Base-by-base conservation (phyloP, 176 grass and related monocot genomes). In the Alloteropsis semialata region DNA sequence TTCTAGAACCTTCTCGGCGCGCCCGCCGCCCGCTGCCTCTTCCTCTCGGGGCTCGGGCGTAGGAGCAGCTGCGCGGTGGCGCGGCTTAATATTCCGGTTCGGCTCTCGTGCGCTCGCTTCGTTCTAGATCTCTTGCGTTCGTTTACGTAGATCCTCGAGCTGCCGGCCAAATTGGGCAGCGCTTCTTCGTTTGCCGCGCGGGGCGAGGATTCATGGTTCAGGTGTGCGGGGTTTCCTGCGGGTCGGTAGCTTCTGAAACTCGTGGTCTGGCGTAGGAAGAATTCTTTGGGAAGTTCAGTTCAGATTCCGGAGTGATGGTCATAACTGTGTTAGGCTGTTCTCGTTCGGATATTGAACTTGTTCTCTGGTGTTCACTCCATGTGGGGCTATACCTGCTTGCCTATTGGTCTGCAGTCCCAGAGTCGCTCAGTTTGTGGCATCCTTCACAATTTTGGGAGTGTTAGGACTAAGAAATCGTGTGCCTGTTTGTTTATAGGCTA, bases 121-220 rank as follows among this genome's bases (percentile, higher is more conserved):
- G 66, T 49, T 64, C 37, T 65, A 84, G 81, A 84, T 84, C 74
- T 88, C 65, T n/a, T 12, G 34, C 18, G 21, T 50, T 76, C 11
- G 29, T 27, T 29, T 83, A 18, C 56, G 6, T 45, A 72, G 80
- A 83, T 83, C 80, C 49, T 5, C 45, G 24, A 6, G 5, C 46
- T 37, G 33, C 37, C 1, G 4, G 27, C 1, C 39, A 27, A 36
- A 57, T 76, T 41, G 14, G 34, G 22, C 36, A 36, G 22, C 51
- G 48, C 12, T 37, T 13, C 72, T 9, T n/a, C 19, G 50, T 24
- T 34, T 0, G 29, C 55, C 13, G 6, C 17, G 6, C n/a, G 33
- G 11, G 19, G 12, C 0, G 33, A 21, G 32, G 5, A 14, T 71
- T 16, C 0, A 5, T 7, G 17, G 5, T 54, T 69, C 62, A 10